Conservation (phyloP, 129 eudicot species). For the Chrysanthemum makinoi region DNA sequence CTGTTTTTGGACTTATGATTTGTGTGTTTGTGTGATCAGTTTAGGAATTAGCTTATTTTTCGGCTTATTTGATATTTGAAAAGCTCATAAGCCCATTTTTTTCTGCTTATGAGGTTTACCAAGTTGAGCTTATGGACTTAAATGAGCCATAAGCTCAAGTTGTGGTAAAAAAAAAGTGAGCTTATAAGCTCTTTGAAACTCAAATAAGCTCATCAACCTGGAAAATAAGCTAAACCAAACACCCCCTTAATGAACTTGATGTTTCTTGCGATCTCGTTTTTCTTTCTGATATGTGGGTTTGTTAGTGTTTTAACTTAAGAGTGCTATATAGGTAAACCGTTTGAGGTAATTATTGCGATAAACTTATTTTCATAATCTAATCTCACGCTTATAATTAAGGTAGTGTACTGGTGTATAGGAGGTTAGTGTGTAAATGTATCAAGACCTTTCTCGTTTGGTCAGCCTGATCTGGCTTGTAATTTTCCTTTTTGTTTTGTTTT, state of each 20-base stretch:
- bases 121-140: too few relatives aligned
- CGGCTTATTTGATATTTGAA: too few relatives aligned
- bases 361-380: background rate
- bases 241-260: slow-evolving; percentile 2
- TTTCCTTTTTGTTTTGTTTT: background rate
- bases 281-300: background rate
- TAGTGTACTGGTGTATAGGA: background rate
- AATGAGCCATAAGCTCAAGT: too few relatives aligned
- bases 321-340: background rate
- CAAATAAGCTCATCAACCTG: too few relatives aligned
- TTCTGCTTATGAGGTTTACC: too few relatives aligned
- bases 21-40: slow-evolving; percentile 22
- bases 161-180: too few relatives aligned
- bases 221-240: too few relatives aligned
- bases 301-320: background rate
- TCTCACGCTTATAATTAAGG: background rate
- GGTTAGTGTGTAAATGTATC: slow-evolving; percentile 4
- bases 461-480: slow-evolving; percentile 10
- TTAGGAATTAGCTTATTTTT: background rate
- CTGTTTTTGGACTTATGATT: background rate
- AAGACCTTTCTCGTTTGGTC: background rate
- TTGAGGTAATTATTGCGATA: background rate
- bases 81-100: too few relatives aligned
- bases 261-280: slow-evolving; percentile 23
- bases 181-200: too few relatives aligned